Conservation (phyloP, 2,329 filamentous ascomycete species). For the Amylocarpus encephaloides region DNA sequence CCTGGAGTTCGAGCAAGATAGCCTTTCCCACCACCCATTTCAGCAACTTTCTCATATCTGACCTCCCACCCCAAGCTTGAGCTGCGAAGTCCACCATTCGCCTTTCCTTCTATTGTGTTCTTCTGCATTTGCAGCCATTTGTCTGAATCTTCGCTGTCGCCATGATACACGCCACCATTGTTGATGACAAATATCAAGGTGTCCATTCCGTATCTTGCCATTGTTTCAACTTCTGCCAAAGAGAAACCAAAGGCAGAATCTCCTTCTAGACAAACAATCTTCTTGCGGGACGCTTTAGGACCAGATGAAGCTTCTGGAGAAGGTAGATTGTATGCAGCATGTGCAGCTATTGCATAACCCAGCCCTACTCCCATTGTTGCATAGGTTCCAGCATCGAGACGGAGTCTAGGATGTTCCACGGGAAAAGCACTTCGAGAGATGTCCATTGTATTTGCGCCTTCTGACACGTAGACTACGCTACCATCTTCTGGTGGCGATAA, state of each 20-base stretch:
- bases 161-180: constrained; percentile 46
- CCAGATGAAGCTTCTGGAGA: constrained; percentile 32
- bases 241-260: constrained; percentile 52
- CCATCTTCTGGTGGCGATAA: constrained; percentile 40
- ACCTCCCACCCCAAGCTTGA: constrained; percentile 48
- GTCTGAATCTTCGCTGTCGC: constrained; percentile 34
- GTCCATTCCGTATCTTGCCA: constrained; percentile 48
- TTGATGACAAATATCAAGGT: constrained; percentile 50
- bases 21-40: constrained; percentile 48
- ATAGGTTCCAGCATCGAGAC: constrained; percentile 51
- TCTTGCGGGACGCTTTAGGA: constrained; percentile 34
- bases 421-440: constrained; percentile 50
- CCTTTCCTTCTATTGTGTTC: constrained; percentile 30
- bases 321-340: constrained; percentile 46
- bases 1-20: constrained; percentile 45
- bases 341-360: constrained; percentile 50
- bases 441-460: constrained; percentile 57
- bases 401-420: constrained; percentile 46
- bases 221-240: constrained; percentile 49
- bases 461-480: constrained; percentile 48
- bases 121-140: constrained; percentile 40
- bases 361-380: constrained; percentile 55
- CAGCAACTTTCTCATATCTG: constrained; percentile 47
- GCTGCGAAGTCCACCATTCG: constrained; percentile 37
- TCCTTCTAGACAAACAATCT: constrained; percentile 50